Percentiles rank a stretch among this genome's conserved stretches.
These are phyloP conservation scores for Amylocystis lapponica DNA, from an alignment of 768 basidiomycete species.

Conservation along the genomic window DNA sequence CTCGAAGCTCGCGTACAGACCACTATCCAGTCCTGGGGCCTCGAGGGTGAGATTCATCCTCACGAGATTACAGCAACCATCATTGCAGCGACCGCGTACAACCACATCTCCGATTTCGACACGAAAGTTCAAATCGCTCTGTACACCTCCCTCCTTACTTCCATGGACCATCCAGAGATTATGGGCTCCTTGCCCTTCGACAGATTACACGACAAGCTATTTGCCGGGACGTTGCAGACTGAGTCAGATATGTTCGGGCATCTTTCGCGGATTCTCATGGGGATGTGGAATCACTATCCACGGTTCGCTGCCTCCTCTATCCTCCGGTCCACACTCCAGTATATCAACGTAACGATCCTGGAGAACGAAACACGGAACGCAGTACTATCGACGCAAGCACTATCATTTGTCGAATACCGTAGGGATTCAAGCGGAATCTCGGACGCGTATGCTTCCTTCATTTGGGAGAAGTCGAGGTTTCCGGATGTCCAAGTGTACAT, in stretches of 20 bases:
- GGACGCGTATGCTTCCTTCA: slow-evolving; percentile 1
- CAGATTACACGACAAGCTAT: not conserved
- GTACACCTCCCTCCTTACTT: slow-evolving; percentile 2
- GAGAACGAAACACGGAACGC: not conserved
- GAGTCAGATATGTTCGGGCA: not conserved
- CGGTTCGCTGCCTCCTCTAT: not conserved
- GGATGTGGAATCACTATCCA: not conserved
- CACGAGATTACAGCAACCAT: slow-evolving; percentile 1
- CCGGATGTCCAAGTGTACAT: not conserved
- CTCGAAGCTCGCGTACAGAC: slow-evolving; percentile 2
- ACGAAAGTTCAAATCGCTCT: slow-evolving; percentile 1
- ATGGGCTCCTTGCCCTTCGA: not conserved
- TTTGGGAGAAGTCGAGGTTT: not conserved
- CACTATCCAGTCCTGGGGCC: not conserved
- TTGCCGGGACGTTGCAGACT: not conserved
- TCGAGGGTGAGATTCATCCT: not conserved
- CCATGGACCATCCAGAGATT: not conserved
- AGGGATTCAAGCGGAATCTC: not conserved
- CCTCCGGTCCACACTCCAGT: not conserved
- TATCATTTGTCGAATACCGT: not conserved
- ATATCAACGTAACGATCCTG: not conserved
- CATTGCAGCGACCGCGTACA: not conserved
- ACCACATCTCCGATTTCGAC: slow-evolving; percentile 1
- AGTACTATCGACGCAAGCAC: not conserved
- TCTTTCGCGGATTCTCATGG: not conserved